Evolutionary conservation across 805 yeast genomes (phyloP).

Genomic region (Metschnikowia proteae): DNA sequence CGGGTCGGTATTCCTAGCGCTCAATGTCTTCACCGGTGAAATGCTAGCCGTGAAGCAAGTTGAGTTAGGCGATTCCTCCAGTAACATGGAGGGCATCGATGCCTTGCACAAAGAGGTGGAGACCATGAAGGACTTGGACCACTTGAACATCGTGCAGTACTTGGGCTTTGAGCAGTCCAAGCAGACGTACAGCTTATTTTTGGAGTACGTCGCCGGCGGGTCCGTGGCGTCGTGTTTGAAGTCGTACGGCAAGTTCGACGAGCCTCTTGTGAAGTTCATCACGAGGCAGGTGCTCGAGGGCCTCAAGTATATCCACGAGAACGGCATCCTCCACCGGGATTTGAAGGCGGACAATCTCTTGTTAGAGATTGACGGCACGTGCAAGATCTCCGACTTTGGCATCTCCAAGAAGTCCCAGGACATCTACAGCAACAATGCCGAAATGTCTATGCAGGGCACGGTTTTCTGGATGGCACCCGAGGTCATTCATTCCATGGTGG

Average conservation of each 20-base stretch:
- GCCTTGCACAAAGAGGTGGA: conserved; percentile 89
- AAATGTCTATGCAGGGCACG: conserved; percentile 98
- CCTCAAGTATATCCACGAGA: conserved; percentile 77
- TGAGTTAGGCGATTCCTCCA: conserved; percentile 40
- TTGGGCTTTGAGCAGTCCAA: conserved; percentile 83
- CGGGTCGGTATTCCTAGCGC: conserved; percentile 87
- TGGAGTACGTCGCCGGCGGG: conserved; percentile 98
- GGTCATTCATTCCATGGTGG: conserved; percentile 80
- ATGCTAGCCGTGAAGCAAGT: conserved; percentile 99
- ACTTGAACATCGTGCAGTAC: conserved; percentile 91
- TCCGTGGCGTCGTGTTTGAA: conserved; percentile 84
- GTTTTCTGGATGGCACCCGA: conserved; percentile 99
- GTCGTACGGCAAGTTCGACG: conserved; percentile 82
- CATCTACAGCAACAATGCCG: conserved; percentile 86
- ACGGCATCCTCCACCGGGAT: conserved; percentile 89
- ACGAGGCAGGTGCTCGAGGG: conserved; percentile 82
- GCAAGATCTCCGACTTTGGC: conserved; percentile 96
- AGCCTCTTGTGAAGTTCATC: conserved; percentile 63
- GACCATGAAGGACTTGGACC: conserved; percentile 90
- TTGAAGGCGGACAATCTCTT: conserved; percentile 90
- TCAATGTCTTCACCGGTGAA: conserved; percentile 95
- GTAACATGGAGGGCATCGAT: conserved; percentile 57
- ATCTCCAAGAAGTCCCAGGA: conserved; percentile 76
- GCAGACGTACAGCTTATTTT: conserved; percentile 75
- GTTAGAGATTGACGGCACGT: conserved; percentile 85